Percentiles rank a stretch among this genome's conserved stretches.
Evolutionary conservation across 495 filamentous ascomycete species (phyloP).

Genomic region (Lasiosphaeris hirsuta): DNA sequence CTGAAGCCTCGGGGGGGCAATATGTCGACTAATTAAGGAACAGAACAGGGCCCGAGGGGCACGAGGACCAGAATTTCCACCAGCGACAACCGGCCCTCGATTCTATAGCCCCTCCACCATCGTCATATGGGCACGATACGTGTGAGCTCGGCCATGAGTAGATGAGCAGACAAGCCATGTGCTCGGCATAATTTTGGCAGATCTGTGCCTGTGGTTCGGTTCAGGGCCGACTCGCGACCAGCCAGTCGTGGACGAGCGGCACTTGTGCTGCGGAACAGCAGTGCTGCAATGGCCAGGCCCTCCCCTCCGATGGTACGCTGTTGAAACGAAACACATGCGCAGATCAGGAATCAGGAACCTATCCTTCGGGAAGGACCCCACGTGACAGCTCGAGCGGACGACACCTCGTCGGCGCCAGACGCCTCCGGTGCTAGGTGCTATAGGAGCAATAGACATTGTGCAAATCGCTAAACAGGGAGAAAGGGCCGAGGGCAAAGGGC

Average conservation of each 20-base stretch:
- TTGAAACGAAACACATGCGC: not conserved
- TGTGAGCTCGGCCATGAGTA: no score
- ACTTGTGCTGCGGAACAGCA: constrained; percentile 7
- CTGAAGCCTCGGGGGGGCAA: not conserved
- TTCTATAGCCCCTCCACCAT: no score
- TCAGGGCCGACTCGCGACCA: no score
- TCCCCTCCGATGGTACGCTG: not conserved
- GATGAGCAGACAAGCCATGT: no score
- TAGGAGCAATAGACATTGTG: constrained; percentile 1
- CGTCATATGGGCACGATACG: no score
- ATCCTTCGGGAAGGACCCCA: not conserved
- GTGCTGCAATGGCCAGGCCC: not conserved
- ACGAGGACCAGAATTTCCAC: not conserved
- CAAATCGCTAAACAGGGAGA: not conserved
- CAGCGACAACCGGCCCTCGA: not conserved
- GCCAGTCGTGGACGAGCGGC: constrained; percentile 6
- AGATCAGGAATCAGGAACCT: not conserved
- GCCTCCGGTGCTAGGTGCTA: not conserved
- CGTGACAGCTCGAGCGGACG: not conserved
- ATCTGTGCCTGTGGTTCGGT: not conserved
- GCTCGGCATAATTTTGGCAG: constrained; percentile 13
- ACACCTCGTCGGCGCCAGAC: not conserved
- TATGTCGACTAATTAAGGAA: constrained; percentile 10
- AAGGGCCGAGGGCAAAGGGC: not conserved
- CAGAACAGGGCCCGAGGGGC: not conserved